A percentile compares a stretch with the other conserved stretches of the same genome.
Conservation (phyloP, 2,329 filamentous ascomycete species). For the Pseudogymnoascus sp. region DNA sequence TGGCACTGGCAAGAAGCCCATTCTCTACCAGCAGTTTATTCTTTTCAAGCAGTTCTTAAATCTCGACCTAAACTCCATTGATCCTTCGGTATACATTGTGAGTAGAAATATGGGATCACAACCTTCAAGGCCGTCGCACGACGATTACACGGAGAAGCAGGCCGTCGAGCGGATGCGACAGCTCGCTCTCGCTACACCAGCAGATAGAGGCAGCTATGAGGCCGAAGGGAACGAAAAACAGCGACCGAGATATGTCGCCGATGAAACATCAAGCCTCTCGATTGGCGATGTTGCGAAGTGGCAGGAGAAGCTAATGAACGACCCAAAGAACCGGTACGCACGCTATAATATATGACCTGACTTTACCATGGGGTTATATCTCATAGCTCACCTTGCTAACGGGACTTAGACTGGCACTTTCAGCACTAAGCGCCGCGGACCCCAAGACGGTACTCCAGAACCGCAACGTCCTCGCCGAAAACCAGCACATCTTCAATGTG, state of each 20-base stretch:
- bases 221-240: slow-evolving; percentile 29
- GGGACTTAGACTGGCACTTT: slow-evolving; percentile 57
- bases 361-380: not conserved
- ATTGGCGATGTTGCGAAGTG: slow-evolving; percentile 45
- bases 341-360: not conserved
- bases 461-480: slow-evolving; percentile 51
- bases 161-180: not conserved
- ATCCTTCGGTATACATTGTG: not conserved
- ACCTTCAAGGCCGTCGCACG: not conserved
- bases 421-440: slow-evolving; percentile 60
- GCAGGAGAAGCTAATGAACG: slow-evolving; percentile 53
- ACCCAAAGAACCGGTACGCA: slow-evolving; percentile 56
- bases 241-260: slow-evolving; percentile 11
- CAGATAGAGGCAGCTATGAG: slow-evolving; percentile 19
- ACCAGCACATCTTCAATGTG: slow-evolving; percentile 77
- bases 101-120: not conserved
- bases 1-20: not conserved
- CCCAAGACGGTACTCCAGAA: slow-evolving; percentile 59
- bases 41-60: not conserved
- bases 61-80: not conserved
- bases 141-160: not conserved
- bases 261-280: slow-evolving; percentile 36
- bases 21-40: too few species aligned
- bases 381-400: not conserved
- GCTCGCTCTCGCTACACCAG: not conserved